Evolutionary conservation across 768 basidiomycete genomes (phyloP).

Genomic region (Termitomyces sp.): DNA sequence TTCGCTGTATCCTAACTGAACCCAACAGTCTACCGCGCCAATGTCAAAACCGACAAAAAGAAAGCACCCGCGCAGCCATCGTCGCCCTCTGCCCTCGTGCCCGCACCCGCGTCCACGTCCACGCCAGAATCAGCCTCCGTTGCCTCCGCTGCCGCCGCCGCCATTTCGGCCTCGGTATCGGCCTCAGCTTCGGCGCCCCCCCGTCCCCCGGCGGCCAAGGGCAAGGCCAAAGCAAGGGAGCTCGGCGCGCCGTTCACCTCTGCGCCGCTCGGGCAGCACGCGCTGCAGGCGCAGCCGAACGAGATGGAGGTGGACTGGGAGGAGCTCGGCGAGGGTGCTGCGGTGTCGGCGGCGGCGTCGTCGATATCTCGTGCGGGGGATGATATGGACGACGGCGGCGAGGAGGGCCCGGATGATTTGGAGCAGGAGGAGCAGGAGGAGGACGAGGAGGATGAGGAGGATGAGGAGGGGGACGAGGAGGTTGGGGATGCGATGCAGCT

Average conservation of each 20-base stretch:
- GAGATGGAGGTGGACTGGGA: constrained; percentile 29
- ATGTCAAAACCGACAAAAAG: constrained; percentile 56
- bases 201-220: constrained; percentile 20
- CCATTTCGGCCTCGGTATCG: background rate
- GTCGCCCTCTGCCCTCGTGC: background rate
- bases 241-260: constrained; percentile 26
- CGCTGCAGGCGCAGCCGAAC: constrained; percentile 18
- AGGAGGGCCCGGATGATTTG: constrained; percentile 11
- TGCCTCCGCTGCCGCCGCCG: background rate
- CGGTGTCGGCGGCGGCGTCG: background rate
- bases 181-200: constrained; percentile 9
- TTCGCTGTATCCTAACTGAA: no score
- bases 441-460: constrained; percentile 17
- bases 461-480: constrained; percentile 17
- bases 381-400: constrained; percentile 19
- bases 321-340: constrained; percentile 21
- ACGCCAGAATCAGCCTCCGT: constrained; percentile 12
- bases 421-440: constrained; percentile 24
- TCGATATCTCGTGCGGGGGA: constrained; percentile 17
- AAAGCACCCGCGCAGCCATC: constrained; percentile 24
- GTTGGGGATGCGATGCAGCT: constrained; percentile 26
- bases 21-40: constrained; percentile 56
- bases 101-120: background rate
- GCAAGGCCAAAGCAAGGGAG: constrained; percentile 35
- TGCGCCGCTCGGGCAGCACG: constrained; percentile 17